Evolutionary conservation across 2,329 filamentous ascomycete species (phyloP).

Genomic region (Botryotinia narcissicola): DNA sequence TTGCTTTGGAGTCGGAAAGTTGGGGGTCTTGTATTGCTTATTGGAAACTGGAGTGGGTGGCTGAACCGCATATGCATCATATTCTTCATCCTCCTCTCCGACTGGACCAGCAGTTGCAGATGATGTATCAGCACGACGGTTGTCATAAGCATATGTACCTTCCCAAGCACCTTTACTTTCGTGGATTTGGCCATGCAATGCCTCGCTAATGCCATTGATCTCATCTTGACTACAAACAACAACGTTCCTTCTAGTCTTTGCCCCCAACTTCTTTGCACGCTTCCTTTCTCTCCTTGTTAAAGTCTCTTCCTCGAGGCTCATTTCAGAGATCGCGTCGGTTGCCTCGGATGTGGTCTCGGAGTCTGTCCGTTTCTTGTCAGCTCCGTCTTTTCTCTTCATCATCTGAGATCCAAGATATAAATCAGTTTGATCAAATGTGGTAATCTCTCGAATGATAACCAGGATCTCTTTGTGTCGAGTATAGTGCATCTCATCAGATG

Average conservation of each 20-base stretch:
- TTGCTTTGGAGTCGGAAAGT: constrained; percentile 33
- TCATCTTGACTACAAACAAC: constrained; percentile 33
- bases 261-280: constrained; percentile 31
- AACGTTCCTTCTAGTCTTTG: constrained; percentile 17
- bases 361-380: neutral
- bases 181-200: constrained; percentile 32
- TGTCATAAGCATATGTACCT: constrained; percentile 31
- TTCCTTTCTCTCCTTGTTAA: constrained; percentile 32
- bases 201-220: constrained; percentile 34
- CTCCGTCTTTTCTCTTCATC: neutral
- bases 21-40: constrained; percentile 22
- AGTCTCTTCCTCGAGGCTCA: constrained; percentile 16
- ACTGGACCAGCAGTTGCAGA: neutral
- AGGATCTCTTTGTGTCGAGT: constrained; percentile 37
- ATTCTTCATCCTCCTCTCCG: constrained; percentile 3
- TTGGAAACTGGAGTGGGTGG: constrained; percentile 6
- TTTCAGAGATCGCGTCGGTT: constrained; percentile 30
- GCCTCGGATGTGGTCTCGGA: constrained; percentile 16
- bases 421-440: constrained; percentile 26
- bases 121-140: neutral
- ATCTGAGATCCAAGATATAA: constrained; percentile 10
- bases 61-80: constrained; percentile 12
- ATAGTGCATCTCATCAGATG: constrained; percentile 38
- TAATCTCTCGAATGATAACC: constrained; percentile 31
- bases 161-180: constrained; percentile 36